Evolutionary conservation across 2,329 filamentous ascomycete species (phyloP).

Genomic region (Colletotrichum paranaense): DNA sequence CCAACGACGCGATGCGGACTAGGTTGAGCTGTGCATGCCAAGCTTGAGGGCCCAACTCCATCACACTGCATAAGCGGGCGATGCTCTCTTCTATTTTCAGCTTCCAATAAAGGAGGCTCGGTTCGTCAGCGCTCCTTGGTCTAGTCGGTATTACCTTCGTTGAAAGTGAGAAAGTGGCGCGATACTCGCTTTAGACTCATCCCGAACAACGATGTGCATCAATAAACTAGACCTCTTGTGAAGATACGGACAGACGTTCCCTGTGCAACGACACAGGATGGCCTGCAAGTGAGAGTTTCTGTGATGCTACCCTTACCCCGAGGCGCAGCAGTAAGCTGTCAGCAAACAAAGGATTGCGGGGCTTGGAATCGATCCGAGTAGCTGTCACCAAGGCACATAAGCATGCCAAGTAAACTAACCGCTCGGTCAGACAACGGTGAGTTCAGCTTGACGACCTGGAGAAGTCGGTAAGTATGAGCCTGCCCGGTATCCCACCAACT

Average conservation of each 20-base stretch:
- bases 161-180: neutral
- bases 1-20: neutral
- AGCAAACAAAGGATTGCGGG: constrained; percentile 1
- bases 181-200: neutral
- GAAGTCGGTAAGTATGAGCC: neutral
- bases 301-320: neutral
- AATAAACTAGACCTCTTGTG: neutral
- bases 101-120: neutral
- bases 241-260: neutral
- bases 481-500: no score
- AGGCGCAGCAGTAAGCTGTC: neutral
- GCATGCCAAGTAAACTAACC: constrained; percentile 7
- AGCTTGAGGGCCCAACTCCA: neutral
- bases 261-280: neutral
- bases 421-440: neutral
- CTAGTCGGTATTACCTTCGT: neutral
- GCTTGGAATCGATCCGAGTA: neutral
- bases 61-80: constrained; percentile 12
- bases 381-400: neutral
- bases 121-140: neutral
- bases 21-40: neutral
- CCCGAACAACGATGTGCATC: neutral
- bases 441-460: neutral
- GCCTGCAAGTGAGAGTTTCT: neutral
- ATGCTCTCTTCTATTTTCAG: neutral